Base-by-base conservation (phyloP, 2,329 filamentous ascomycete genomes). In the Lizonia empirigonia region DNA sequence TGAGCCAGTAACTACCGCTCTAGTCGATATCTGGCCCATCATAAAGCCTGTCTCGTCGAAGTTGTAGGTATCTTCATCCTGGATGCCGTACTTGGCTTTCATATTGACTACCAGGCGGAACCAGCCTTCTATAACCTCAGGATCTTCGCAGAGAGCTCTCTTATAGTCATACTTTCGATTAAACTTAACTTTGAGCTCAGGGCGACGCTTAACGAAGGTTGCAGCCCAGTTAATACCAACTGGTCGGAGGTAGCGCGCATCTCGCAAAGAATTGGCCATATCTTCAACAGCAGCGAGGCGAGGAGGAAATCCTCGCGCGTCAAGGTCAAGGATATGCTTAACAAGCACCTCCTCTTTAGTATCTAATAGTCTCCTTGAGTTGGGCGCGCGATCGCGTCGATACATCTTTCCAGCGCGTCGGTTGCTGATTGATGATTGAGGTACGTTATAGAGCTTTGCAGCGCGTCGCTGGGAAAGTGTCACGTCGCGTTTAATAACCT, bases 201-300 rank as follows among this genome's bases (percentile, higher is more conserved):
- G n/a, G n/a, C n/a, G n/a, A n/a, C n/a, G n/a, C n/a, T n/a, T n/a
- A n/a, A n/a, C n/a, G n/a, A n/a, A n/a, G n/a, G n/a, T n/a, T n/a
- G n/a, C n/a, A n/a, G n/a, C n/a, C 40, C 29, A 44, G 34, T 50
- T 38, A 50, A 57, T 47, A 24, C 54, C 54, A 46, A 58, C 44
- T 7, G 29, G 42, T 22, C 24, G 37, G 4, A 37, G 27, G 41
- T 44, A 16, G 22, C 44, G 48, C 16, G 20, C 29, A 27, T 7
- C 42, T 8, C n/a, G 36, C 19, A 48, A 20, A 34, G 19, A 40
- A 26, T 48, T 33, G n/a, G 44, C 44, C 36, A 40, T 41, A 40
- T 40, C 36, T 18, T 33, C 20, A 10, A 41, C 35, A 35, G 13
- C 44, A 34, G 29, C 13, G 13, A 40, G 44, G 13, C 18, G 13